Evolutionary conservation across 176 grass and related monocot species (phyloP).

Genomic region (Otatea glauca): DNA sequence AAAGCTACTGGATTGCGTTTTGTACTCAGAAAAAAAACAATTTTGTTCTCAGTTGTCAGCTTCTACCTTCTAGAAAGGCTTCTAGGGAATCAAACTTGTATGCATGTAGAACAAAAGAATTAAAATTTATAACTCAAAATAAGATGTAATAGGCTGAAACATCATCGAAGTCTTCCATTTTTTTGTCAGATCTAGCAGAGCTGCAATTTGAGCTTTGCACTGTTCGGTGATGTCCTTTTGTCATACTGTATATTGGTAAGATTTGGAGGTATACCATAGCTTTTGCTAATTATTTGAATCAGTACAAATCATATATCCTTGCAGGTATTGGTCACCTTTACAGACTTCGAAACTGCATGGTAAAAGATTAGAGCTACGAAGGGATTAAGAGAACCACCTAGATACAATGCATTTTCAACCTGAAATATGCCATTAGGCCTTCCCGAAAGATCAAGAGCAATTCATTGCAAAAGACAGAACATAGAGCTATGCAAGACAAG

Average conservation of each 20-base stretch:
- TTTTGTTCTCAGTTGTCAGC: background rate
- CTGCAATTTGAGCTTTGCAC: background rate
- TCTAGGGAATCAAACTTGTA: background rate
- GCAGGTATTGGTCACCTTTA: background rate
- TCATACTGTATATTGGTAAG: background rate
- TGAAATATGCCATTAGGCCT: background rate
- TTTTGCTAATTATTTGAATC: background rate
- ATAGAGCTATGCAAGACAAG: background rate
- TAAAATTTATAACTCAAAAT: too few species aligned
- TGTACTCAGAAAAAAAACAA: background rate
- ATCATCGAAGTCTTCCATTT: background rate
- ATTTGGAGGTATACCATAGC: background rate
- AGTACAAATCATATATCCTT: background rate
- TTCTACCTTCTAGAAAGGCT: background rate
- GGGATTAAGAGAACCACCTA: background rate
- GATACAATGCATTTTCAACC: background rate
- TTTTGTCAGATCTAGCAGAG: background rate
- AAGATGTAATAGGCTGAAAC: background rate
- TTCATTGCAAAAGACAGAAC: background rate
- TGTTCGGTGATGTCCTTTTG: background rate
- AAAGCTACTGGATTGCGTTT: background rate
- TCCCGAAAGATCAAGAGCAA: background rate
- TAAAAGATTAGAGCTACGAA: background rate
- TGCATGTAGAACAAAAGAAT: background rate
- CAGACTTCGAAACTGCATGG: background rate